Percentiles rank a stretch among this genome's conserved stretches.
phyloP scores from a whole-genome alignment of 768 basidiomycete genomes.

The Termitomyces sp. region DNA sequence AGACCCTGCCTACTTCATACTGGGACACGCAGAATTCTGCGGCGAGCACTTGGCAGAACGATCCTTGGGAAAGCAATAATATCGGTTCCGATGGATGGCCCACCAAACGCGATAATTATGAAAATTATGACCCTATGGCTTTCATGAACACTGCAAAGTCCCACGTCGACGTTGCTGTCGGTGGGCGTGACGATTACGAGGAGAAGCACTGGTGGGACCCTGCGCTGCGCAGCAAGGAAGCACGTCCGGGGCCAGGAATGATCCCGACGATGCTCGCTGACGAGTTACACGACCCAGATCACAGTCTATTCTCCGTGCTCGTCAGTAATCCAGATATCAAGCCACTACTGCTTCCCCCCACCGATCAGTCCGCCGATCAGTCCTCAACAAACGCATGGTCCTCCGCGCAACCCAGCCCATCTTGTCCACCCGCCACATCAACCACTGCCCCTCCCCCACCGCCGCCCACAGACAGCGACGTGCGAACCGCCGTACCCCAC shows the following conservation, averaged over 20 bases:
- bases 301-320: conserved; percentile 62
- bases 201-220: conserved; percentile 69
- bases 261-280: conserved; percentile 65
- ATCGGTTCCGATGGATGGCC: conserved; percentile 12
- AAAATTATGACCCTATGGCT: conserved; percentile 14
- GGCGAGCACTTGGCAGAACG: neutral
- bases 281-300: conserved; percentile 63
- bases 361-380: neutral
- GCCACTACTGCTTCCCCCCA: neutral
- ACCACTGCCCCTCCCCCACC: conserved; percentile 23
- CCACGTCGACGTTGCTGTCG: conserved; percentile 36
- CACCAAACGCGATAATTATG: neutral
- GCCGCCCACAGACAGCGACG: conserved; percentile 55
- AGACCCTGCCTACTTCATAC: neutral
- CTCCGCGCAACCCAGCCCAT: neutral
- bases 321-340: conserved; percentile 22
- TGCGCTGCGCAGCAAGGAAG: conserved; percentile 32
- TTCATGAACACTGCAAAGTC: conserved; percentile 18
- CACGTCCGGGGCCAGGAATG: conserved; percentile 66
- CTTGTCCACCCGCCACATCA: neutral
- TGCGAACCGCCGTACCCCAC: conserved; percentile 69
- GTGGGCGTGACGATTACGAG: conserved; percentile 54
- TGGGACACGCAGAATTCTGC: neutral
- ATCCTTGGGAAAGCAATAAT: neutral
- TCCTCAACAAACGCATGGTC: conserved; percentile 3